These are phyloP conservation scores for Dactylellina sp. DNA, from an alignment of 2,329 filamentous ascomycete species.

Conservation along the genomic window DNA sequence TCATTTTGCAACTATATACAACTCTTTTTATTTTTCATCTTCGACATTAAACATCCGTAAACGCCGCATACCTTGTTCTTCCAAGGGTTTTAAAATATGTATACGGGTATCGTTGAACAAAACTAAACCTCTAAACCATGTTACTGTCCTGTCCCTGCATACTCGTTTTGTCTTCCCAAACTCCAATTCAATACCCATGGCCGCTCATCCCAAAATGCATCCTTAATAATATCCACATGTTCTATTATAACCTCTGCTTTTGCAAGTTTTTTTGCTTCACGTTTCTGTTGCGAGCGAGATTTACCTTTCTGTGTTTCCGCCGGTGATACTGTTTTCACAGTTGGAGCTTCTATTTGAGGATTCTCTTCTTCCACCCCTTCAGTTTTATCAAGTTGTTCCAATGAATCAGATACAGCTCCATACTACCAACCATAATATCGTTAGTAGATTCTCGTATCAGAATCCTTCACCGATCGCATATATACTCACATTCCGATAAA, in stretches of 20 bases:
- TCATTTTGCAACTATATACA: conserved; percentile 51
- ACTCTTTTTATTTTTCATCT: conserved; percentile 22
- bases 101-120: conserved; percentile 4
- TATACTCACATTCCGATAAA: conserved; percentile 79
- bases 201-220: conserved; percentile 89
- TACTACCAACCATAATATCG: conserved; percentile 24
- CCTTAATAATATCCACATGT: conserved; percentile 93
- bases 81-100: neutral
- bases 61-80: neutral
- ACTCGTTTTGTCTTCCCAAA: conserved; percentile 46
- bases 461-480: conserved; percentile 9
- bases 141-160: conserved; percentile 46
- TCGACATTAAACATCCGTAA: neutral
- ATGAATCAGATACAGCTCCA: conserved; percentile 59
- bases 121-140: neutral
- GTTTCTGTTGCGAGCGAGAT: conserved; percentile 82
- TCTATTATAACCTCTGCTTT: conserved; percentile 85
- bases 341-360: neutral
- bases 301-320: conserved; percentile 66
- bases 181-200: conserved; percentile 79
- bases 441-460: conserved; percentile 38
- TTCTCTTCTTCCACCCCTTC: conserved; percentile 62
- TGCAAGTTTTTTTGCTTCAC: conserved; percentile 79
- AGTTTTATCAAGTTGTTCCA: conserved; percentile 63
- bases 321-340: conserved; percentile 32